Conservation (phyloP, 1,284 basidiomycete genomes). For the Ustanciosporium gigantosporum region DNA sequence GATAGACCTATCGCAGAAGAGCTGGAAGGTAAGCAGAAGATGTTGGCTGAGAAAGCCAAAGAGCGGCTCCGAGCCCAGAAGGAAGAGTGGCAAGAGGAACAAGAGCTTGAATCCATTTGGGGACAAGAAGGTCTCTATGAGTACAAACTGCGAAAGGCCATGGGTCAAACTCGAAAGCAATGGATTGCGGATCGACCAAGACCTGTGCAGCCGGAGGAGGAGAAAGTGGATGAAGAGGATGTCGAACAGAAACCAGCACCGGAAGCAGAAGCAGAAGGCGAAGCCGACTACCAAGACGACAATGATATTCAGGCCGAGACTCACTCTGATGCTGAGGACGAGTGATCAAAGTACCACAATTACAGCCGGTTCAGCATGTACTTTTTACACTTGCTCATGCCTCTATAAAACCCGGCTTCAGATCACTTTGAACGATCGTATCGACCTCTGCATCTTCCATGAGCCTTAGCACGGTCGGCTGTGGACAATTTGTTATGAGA, state of each 20-base stretch:
- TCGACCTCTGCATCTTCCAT: too few relatives aligned
- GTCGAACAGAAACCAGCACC: slow-evolving; percentile 2
- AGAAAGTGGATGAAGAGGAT: neutral
- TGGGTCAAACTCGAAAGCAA: slow-evolving; percentile 18
- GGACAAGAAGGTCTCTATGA: slow-evolving; percentile 36
- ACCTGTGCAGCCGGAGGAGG: slow-evolving; percentile 4
- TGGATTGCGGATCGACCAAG: slow-evolving; percentile 11
- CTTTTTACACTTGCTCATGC: too few relatives aligned
- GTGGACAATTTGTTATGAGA: too few relatives aligned
- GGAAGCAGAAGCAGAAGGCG: slow-evolving; percentile 1
- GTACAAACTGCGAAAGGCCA: slow-evolving; percentile 17
- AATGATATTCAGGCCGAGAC: slow-evolving; percentile 1
- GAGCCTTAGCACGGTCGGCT: too few relatives aligned
- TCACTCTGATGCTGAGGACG: too few relatives aligned
- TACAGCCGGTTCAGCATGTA: too few relatives aligned
- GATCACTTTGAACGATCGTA: too few relatives aligned
- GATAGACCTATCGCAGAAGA: slow-evolving; percentile 1
- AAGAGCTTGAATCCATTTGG: slow-evolving; percentile 16
- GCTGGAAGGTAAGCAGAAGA: slow-evolving; percentile 1
- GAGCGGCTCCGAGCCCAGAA: slow-evolving; percentile 9
- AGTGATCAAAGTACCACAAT: too few relatives aligned
- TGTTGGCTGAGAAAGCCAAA: slow-evolving; percentile 4
- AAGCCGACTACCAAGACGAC: neutral
- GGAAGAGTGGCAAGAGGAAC: slow-evolving; percentile 13
- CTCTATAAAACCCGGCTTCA: too few relatives aligned